Conservation (phyloP, 805 yeast genomes). For the Cyberlindnera maclurae region DNA sequence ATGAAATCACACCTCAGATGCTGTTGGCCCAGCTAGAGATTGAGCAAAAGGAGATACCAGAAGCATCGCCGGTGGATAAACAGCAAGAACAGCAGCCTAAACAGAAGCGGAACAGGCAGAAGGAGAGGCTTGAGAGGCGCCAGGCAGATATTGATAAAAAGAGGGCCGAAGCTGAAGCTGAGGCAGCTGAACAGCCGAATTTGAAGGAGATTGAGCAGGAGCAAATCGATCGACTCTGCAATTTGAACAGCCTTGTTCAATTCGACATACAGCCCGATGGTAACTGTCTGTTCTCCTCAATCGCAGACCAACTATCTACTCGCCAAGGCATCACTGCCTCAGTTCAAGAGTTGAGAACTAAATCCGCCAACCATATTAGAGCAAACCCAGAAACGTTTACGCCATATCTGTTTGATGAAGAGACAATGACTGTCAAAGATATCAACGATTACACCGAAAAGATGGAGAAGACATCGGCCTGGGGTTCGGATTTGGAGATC, state of each 20-base stretch:
- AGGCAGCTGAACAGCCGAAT: slow-evolving; percentile 63
- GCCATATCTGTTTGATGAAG: slow-evolving; percentile 81
- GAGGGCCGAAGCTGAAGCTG: slow-evolving; percentile 60
- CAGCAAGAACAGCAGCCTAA: slow-evolving; percentile 27
- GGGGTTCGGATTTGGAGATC: slow-evolving; percentile 97
- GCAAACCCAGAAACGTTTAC: slow-evolving; percentile 59
- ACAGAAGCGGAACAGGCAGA: slow-evolving; percentile 68
- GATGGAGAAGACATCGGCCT: slow-evolving; percentile 71
- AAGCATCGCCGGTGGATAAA: slow-evolving; percentile 6
- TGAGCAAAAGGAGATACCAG: slow-evolving; percentile 21
- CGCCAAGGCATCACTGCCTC: slow-evolving; percentile 38
- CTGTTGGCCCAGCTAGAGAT: slow-evolving; percentile 54
- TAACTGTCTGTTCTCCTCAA: slow-evolving; percentile 83
- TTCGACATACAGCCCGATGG: slow-evolving; percentile 86
- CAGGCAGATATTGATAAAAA: slow-evolving; percentile 60
- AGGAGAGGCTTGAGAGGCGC: slow-evolving; percentile 72
- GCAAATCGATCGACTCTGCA: slow-evolving; percentile 49
- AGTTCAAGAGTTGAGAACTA: slow-evolving; percentile 49
- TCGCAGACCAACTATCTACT: slow-evolving; percentile 62
- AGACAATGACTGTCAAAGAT: slow-evolving; percentile 54
- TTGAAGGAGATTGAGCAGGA: slow-evolving; percentile 65
- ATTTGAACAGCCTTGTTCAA: slow-evolving; percentile 40
- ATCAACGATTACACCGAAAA: slow-evolving; percentile 62
- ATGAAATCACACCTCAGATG: slow-evolving; percentile 53
- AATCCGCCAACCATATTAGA: slow-evolving; percentile 62